Base-by-base conservation (phyloP, 345 rosid species). In the Psidium guajava region DNA sequence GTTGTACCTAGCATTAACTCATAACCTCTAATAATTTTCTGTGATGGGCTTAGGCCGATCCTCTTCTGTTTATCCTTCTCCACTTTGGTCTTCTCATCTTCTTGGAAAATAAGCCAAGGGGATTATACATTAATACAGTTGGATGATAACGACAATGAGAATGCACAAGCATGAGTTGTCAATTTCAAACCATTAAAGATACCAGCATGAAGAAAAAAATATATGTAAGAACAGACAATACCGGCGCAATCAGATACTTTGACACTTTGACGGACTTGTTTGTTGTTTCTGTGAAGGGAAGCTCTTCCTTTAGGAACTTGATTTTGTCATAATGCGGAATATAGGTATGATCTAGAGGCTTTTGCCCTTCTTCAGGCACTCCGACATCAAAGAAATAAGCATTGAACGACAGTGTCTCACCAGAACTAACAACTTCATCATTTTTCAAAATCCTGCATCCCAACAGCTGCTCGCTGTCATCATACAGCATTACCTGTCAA, bases 361-460 rank as follows among this genome's bases (percentile, higher is more conserved):
- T 85, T 36, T n/a, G n/a, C n/a, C n/a, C n/a, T n/a, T n/a, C n/a
- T n/a, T n/a, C n/a, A n/a, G n/a, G n/a, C n/a, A n/a, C n/a, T 6
- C 98, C 93, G 44, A 96, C 86, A 84, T 94, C 95, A 13, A 96
- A 94, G 52, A 93, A 90, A 87, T 90, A 93, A 36, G 95, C 89
- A 82, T 86, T 89, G 82, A 95, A 95, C 32, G 94, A 84, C 90
- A 96, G 87, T 11, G 95, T 84, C 87, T 94, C 93, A 16, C 92
- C 92, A 13, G 93, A 87, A 55, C 87, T 73, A 57, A 95, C 92
- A 59, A 86, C 87, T 87, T 93, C 96, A 5, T 89, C 95, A n/a
- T 87, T 90, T 87, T 91, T 93, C 85, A 95, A 80, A 81, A 93
- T 90, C 90, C 90, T 95, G 87, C 95, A 91, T 84, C 92, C 98